Evolutionary conservation across 257 asterid species (phyloP), one percentile per base, ranked within the genome.

Genomic region (Scutellaria galericulata): DNA sequence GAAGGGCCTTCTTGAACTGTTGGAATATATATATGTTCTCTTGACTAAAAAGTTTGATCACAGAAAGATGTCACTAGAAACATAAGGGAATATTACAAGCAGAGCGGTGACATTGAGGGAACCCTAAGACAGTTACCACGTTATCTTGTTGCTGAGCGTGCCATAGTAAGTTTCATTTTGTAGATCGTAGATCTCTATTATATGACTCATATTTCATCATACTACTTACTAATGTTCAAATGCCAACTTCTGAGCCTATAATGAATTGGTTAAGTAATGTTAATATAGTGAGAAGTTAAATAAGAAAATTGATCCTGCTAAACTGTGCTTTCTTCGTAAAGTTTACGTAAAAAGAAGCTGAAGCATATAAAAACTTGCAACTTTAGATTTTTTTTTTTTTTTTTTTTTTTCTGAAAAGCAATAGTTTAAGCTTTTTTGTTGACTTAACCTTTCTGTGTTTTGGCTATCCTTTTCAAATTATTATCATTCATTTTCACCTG

Each of bases 81-180:
- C 53, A 74, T 82, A 72, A 80, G 99, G 81, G 97, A 94, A 73
- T 88, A 86, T 83, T 91, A 89, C 74, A 88, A 85, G 79, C 91
- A 88, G 86, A 89, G 86, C 69, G 87, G 95, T 13, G 96, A 94
- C 75, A 71, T 86, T 42, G 96, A 89, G 74, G 97, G 96, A 74
- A 88, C 99, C 50, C 78, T 94, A 47, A 85, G 86, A 83, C 99
- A 88, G 81, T 85, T 94, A 72, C 97, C 99, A 61, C 90, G 92
- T 51, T 64, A 88, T 77, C 78, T 94, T 82, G 96, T 89, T 81
- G 99, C 97, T 60, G 99, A 94, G 78, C 91, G 87, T 80, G 89
- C 99, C 20, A 82, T 89, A 57, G 98, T 93, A 81, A 89, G 97
- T 81, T 72, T 42, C 14, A 11, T 58, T 35, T 50, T 73, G 37